Evolutionary conservation across 2,329 filamentous ascomycete species (phyloP), one percentile per base, ranked within the genome.

Genomic region (Daldinia sp.): DNA sequence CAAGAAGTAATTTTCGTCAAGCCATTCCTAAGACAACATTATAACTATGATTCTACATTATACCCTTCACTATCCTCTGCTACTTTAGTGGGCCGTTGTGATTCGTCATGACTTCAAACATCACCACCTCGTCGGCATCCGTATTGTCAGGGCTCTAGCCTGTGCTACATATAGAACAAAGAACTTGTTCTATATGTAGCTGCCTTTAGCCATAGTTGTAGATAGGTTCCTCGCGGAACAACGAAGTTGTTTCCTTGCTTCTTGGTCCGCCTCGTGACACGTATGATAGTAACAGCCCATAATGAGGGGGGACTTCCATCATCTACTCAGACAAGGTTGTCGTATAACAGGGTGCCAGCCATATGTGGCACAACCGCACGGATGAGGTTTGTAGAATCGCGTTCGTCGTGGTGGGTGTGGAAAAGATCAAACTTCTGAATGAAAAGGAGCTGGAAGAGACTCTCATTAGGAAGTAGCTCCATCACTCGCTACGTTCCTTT

Each of bases 361-460:
- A 84, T 68, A 70, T 72, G 9, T 84, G 81, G 94, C 68, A 75
- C 13, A 82, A 83, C 59, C 72, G 75, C 13, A 73, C 74, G 0
- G 64, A 72, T 1, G 74, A 77, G 45, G 63, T 74, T 13, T 81
- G 78, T 49, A 72, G 77, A 21, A 72, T 82, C 0, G 67, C 79
- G 39, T 78, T 74, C 54, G 75, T 82, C 35, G 75, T 78, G 74
- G 68, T 82, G 3, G 76, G 75, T 6, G 73, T 76, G 13, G 74
- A 81, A 47, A 77, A 78, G 69, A 69, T 83, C 49, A 69, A 71
- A 43, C 71, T 79, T 7, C 69, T 64, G 19, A 71, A 78, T 63
- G 80, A 79, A 9, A 72, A 65, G 34, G 71, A 61, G 52, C 57
- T 82, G 47, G 78, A 77, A 32, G 77, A 78, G 66, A 77, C 71